Evolutionary conservation across 345 rosid genomes (phyloP).

Genomic region (Ailanthus altissimus): DNA sequence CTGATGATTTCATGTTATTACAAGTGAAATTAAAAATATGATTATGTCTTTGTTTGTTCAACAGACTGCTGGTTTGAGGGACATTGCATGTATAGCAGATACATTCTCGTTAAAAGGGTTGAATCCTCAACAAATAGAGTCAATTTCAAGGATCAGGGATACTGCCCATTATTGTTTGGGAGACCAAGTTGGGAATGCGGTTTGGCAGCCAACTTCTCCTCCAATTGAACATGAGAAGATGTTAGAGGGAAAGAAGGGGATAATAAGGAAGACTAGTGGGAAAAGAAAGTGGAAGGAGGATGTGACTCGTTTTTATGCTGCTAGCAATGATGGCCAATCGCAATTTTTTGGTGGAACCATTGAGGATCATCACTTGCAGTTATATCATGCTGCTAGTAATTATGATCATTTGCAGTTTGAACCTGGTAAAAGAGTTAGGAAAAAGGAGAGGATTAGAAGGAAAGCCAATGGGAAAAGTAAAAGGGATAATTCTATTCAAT

Average conservation of each 20-base stretch:
- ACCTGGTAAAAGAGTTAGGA: constrained; percentile 27
- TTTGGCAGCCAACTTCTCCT: constrained; percentile 9
- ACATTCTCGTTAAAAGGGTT: constrained; percentile 41
- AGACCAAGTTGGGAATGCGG: constrained; percentile 31
- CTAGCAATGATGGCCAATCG: constrained; percentile 21
- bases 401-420: constrained; percentile 28
- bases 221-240: constrained; percentile 38
- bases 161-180: constrained; percentile 48
- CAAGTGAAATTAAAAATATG: neutral
- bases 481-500: constrained; percentile 25
- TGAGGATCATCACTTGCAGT: constrained; percentile 27
- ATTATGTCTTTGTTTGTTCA: neutral
- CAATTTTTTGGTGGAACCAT: constrained; percentile 24
- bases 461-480: constrained; percentile 27
- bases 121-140: constrained; percentile 42
- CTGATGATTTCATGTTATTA: neutral
- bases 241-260: constrained; percentile 39
- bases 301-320: constrained; percentile 24
- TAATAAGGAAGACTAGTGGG: constrained; percentile 33
- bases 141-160: constrained; percentile 46
- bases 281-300: constrained; percentile 43
- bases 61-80: constrained; percentile 49
- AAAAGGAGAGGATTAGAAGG: constrained; percentile 35
- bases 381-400: constrained; percentile 22
- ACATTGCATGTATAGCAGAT: constrained; percentile 49